A percentile compares a stretch with the other conserved stretches of the same genome.
Evolutionary conservation across 352 stramenopile genomes (phyloP).

Genomic region (Globisporangium okanoganense): DNA sequence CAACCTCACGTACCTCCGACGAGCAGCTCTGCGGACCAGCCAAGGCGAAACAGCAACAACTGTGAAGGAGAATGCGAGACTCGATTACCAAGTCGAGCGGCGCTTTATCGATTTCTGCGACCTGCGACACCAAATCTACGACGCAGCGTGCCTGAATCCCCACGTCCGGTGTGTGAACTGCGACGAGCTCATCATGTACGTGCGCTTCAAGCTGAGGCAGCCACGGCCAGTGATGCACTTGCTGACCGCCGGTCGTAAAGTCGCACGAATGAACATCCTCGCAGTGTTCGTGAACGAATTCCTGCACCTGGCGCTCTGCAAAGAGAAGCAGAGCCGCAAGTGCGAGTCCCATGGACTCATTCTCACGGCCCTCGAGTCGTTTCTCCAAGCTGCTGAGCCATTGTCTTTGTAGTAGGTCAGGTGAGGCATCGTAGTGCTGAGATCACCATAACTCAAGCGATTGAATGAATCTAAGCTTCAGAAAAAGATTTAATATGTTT

Average conservation of each 20-base stretch:
- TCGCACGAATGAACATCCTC: background rate
- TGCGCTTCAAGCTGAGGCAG: constrained; percentile 50
- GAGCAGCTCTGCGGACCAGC: no score
- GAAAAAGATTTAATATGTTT: no score
- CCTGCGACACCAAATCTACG: constrained; percentile 39
- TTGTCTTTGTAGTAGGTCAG: no score
- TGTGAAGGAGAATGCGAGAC: no score
- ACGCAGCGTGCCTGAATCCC: constrained; percentile 38
- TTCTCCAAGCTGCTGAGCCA: background rate
- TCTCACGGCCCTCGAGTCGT: background rate
- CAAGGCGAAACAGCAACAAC: no score
- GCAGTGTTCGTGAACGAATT: constrained; percentile 8
- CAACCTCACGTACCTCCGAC: no score
- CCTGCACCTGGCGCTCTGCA: background rate
- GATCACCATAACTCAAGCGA: no score
- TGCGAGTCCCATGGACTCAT: background rate
- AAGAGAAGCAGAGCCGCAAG: constrained; percentile 4
- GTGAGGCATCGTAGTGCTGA: no score
- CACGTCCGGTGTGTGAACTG: constrained; percentile 56
- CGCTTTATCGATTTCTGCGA: constrained; percentile 61
- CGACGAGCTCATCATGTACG: constrained; percentile 48
- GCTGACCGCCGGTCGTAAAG: background rate
- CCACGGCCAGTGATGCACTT: background rate
- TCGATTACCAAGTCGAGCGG: no score
- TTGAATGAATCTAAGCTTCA: no score